These are phyloP conservation scores for Camelina hispida DNA, from an alignment of 345 rosid genomes.

Conservation along the genomic window DNA sequence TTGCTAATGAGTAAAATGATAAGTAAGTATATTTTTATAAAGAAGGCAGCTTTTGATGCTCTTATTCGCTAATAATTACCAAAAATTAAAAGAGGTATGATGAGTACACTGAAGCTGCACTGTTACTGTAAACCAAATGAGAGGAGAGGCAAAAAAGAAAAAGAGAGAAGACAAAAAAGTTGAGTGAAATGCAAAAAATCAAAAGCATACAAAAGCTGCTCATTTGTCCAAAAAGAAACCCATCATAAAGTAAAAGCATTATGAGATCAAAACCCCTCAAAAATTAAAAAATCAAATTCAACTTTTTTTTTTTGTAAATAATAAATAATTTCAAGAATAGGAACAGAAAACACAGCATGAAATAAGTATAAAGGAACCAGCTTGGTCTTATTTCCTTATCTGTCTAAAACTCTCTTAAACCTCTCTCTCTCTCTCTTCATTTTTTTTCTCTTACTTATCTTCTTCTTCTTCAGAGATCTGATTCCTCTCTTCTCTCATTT, in stretches of 20 bases:
- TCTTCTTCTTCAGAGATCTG: slow-evolving; percentile 16
- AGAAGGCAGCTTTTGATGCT: slow-evolving; percentile 32
- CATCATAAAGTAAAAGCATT: slow-evolving; percentile 49
- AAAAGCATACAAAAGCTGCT: slow-evolving; percentile 50
- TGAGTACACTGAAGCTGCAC: slow-evolving; percentile 46
- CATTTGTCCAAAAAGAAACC: slow-evolving; percentile 51
- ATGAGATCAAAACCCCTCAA: slow-evolving; percentile 38
- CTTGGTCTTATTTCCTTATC: slow-evolving; percentile 44
- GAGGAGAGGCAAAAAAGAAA: slow-evolving; percentile 18
- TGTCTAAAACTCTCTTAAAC: slow-evolving; percentile 47
- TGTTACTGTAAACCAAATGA: slow-evolving; percentile 37
- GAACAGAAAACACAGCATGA: slow-evolving; percentile 44
- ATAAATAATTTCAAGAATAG: slow-evolving; percentile 35
- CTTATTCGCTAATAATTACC: slow-evolving; percentile 46
- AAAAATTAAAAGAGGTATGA: slow-evolving; percentile 40
- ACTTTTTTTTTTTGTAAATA: not conserved
- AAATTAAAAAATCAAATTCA: not conserved
- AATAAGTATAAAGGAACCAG: slow-evolving; percentile 49
- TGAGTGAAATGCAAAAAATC: slow-evolving; percentile 48
- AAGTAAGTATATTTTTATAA: not conserved
- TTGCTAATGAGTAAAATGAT: slow-evolving; percentile 17
- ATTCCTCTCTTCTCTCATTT: slow-evolving; percentile 12
- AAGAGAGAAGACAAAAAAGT: slow-evolving; percentile 26
- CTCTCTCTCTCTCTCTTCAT: slow-evolving; percentile 22
- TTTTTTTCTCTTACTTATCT: slow-evolving; percentile 26